Evolutionary conservation across 108 stramenopile species (phyloP).

Genomic region (Conticribra guillardii): DNA sequence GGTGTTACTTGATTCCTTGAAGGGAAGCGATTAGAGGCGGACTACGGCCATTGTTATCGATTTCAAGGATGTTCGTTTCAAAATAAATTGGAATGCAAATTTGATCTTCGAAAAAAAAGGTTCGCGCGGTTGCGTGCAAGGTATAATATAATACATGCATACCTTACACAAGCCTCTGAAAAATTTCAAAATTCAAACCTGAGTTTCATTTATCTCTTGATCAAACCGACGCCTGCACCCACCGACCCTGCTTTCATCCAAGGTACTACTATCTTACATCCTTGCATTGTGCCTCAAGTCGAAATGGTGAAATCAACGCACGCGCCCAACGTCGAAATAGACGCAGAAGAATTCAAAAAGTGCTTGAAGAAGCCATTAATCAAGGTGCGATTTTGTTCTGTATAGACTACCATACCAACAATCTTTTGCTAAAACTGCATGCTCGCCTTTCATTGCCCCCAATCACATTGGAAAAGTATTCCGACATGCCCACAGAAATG

Average conservation of each 20-base stretch:
- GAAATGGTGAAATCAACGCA: too few relatives aligned
- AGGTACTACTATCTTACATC: background rate
- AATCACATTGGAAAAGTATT: conserved; percentile 36
- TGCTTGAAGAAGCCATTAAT: conserved; percentile 50
- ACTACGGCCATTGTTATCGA: too few relatives aligned
- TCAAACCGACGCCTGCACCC: too few relatives aligned
- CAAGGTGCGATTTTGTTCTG: conserved; percentile 28
- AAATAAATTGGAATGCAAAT: too few relatives aligned
- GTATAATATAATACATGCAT: too few relatives aligned
- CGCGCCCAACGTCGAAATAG: conserved; percentile 18
- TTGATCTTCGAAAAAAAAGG: too few relatives aligned
- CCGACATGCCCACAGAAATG: conserved; percentile 87
- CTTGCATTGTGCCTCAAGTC: background rate
- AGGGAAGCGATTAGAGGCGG: too few relatives aligned
- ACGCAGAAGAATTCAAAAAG: conserved; percentile 58
- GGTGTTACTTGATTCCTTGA: too few relatives aligned
- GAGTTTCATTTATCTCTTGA: too few relatives aligned
- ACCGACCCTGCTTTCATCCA: background rate
- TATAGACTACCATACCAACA: background rate
- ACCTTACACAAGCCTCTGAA: too few relatives aligned
- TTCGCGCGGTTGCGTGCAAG: too few relatives aligned
- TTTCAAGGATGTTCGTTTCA: too few relatives aligned
- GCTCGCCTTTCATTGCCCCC: background rate
- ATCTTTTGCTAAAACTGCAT: conserved; percentile 1
- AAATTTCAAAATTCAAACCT: background rate